These are phyloP conservation scores for Asterophora lycoperdoides DNA, from an alignment of 768 basidiomycete species.

Conservation along the genomic window DNA sequence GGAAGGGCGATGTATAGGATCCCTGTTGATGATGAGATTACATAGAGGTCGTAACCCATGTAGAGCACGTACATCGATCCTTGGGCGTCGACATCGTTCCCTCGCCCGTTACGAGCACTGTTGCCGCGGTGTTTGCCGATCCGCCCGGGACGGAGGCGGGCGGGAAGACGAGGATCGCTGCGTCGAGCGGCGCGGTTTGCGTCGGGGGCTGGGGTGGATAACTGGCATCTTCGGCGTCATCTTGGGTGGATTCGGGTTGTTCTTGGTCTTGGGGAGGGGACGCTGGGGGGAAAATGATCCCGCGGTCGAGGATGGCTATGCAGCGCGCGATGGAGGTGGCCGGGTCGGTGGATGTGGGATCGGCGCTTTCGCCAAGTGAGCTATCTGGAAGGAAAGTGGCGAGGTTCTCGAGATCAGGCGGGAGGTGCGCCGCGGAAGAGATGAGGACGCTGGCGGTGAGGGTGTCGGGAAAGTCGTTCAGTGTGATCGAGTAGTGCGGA, in stretches of 20 bases:
- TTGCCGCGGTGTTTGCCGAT: conserved; percentile 45
- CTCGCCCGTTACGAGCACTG: conserved; percentile 65
- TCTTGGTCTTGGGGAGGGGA: conserved; percentile 1
- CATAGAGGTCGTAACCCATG: not conserved
- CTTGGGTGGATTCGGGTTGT: no score
- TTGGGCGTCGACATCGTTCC: conserved; percentile 70
- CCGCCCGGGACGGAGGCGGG: conserved; percentile 56
- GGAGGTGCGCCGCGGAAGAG: conserved; percentile 38
- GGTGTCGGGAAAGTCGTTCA: conserved; percentile 59
- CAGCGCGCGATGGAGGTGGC: conserved; percentile 22
- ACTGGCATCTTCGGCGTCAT: conserved; percentile 9
- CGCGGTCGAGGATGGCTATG: conserved; percentile 35
- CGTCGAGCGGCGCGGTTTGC: conserved; percentile 45
- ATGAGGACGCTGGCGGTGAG: conserved; percentile 55
- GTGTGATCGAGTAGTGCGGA: conserved; percentile 42
- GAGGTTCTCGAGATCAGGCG: conserved; percentile 21
- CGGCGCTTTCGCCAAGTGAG: no score
- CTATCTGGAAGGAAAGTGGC: conserved; percentile 17
- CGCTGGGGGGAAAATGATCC: conserved; percentile 25
- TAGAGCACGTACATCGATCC: conserved; percentile 57
- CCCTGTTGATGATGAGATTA: conserved; percentile 33
- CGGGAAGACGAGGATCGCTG: conserved; percentile 70
- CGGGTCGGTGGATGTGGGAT: not conserved
- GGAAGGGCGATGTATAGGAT: conserved; percentile 58
- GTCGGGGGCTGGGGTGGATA: conserved; percentile 11